A percentile compares a stretch with the other conserved stretches of the same genome.
phyloP scores from a whole-genome alignment of 495 filamentous ascomycete genomes.

The Penicillium pulvis region DNA sequence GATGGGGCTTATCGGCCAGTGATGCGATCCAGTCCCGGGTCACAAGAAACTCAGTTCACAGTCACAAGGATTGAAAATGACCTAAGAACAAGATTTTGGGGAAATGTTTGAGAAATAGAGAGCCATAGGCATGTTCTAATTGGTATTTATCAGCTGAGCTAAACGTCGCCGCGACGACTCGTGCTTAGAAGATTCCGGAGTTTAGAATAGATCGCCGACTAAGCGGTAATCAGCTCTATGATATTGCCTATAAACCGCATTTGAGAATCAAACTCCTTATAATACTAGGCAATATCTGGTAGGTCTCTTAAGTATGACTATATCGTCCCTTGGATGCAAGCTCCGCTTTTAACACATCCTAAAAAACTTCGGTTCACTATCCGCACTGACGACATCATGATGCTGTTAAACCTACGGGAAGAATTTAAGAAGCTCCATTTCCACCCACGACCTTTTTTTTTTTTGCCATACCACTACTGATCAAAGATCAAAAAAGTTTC shows the following conservation, averaged over 20 bases:
- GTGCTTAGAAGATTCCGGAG: too few relatives aligned
- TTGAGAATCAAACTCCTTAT: not conserved
- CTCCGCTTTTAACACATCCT: not conserved
- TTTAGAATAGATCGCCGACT: too few relatives aligned
- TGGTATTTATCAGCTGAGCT: too few relatives aligned
- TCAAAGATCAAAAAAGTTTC: not conserved
- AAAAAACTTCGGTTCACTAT: slow-evolving; percentile 8
- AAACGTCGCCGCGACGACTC: too few relatives aligned
- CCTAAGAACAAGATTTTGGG: not conserved
- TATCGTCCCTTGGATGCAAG: not conserved
- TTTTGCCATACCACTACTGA: not conserved
- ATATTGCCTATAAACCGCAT: too few relatives aligned
- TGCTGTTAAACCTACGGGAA: slow-evolving; percentile 11
- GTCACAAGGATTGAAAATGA: slow-evolving; percentile 4
- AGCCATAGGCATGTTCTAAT: too few relatives aligned
- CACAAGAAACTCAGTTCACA: slow-evolving; percentile 8
- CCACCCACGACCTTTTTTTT: not conserved
- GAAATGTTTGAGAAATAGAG: not conserved
- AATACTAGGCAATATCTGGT: not conserved
- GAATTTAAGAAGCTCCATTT: slow-evolving; percentile 11
- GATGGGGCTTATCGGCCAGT: slow-evolving; percentile 9
- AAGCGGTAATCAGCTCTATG: too few relatives aligned
- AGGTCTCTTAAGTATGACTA: not conserved
- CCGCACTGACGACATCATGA: slow-evolving; percentile 34
- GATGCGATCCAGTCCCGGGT: slow-evolving; percentile 4